These are phyloP conservation scores for Leishmania tarentolae DNA, from an alignment of 208 protist genomes.

Conservation along the genomic window DNA sequence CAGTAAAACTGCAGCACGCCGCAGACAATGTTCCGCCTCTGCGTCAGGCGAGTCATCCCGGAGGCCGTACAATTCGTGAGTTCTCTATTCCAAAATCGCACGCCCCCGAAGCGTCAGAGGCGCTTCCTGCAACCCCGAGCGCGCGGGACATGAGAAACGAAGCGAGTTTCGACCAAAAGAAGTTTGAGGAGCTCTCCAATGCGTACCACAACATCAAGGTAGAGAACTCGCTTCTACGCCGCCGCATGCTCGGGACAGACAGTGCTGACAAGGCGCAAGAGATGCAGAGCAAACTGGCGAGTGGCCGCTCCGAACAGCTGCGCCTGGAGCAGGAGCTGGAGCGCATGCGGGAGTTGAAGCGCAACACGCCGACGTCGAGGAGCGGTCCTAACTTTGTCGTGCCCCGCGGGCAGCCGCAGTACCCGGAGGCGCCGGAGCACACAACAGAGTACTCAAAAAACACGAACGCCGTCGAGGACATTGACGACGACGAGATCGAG, in stretches of 20 bases:
- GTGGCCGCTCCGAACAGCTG: constrained; percentile 51
- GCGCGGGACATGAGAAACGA: constrained; percentile 15
- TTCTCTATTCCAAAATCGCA: constrained; percentile 73
- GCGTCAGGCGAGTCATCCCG: constrained; percentile 67
- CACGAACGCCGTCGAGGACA: constrained; percentile 39
- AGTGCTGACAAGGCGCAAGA: constrained; percentile 64
- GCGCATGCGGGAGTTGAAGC: constrained; percentile 53
- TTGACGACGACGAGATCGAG: constrained; percentile 52
- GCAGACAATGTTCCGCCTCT: constrained; percentile 52
- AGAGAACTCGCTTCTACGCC: constrained; percentile 80
- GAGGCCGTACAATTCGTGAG: constrained; percentile 68
- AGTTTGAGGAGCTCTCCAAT: constrained; percentile 66
- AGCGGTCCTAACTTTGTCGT: constrained; percentile 21
- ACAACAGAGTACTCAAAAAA: constrained; percentile 43
- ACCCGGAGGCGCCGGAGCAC: constrained; percentile 54
- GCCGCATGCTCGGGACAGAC: constrained; percentile 69
- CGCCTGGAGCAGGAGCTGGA: constrained; percentile 63
- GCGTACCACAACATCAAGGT: constrained; percentile 89
- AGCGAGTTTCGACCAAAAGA: constrained; percentile 40
- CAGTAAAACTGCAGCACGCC: constrained; percentile 59
- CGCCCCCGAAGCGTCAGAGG: constrained; percentile 2
- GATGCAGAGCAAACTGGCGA: constrained; percentile 63
- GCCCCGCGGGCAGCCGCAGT: constrained; percentile 32
- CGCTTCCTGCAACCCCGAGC: not conserved
- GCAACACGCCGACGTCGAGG: constrained; percentile 11